phyloP scores from a whole-genome alignment of 768 basidiomycete species.

The Mycena haematopus region DNA sequence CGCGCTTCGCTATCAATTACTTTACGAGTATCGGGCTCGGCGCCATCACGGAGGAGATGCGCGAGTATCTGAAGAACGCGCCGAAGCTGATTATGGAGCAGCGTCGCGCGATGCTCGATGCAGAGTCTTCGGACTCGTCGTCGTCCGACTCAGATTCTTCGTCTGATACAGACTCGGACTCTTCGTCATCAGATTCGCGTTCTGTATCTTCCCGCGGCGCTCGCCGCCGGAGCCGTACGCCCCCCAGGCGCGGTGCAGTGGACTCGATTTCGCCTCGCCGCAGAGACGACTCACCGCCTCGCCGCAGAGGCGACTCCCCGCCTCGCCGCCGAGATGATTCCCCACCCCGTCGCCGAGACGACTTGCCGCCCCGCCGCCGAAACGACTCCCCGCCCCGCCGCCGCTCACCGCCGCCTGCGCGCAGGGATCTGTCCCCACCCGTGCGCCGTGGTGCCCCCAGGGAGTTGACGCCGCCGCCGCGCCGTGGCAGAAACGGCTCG shows the following conservation, averaged over 20 bases:
- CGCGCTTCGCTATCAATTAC: slow-evolving; percentile 96
- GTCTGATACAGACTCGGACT: slow-evolving; percentile 40
- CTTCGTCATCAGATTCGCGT: slow-evolving; percentile 20
- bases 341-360: slow-evolving; percentile 30
- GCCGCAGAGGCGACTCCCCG: slow-evolving; percentile 13
- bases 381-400: slow-evolving; percentile 9
- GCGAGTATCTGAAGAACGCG: slow-evolving; percentile 96
- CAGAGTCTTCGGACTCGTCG: slow-evolving; percentile 50
- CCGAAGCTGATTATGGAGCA: slow-evolving; percentile 94
- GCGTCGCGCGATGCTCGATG: slow-evolving; percentile 85
- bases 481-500: slow-evolving; percentile 35
- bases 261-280: slow-evolving; percentile 24
- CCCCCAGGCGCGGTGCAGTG: slow-evolving; percentile 1
- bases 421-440: slow-evolving; percentile 12
- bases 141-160: slow-evolving; percentile 42
- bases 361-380: slow-evolving; percentile 28
- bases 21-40: slow-evolving; percentile 96
- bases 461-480: slow-evolving; percentile 36
- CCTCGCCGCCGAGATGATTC: slow-evolving; percentile 33
- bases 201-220: slow-evolving; percentile 28
- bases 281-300: slow-evolving; percentile 31
- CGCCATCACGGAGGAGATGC: slow-evolving; percentile 92
- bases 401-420: slow-evolving; percentile 29
- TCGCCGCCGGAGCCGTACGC: slow-evolving; percentile 19
- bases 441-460: slow-evolving; percentile 13